Evolutionary conservation across 495 filamentous ascomycete species (phyloP).

Genomic region (Aeminium ludgeri): DNA sequence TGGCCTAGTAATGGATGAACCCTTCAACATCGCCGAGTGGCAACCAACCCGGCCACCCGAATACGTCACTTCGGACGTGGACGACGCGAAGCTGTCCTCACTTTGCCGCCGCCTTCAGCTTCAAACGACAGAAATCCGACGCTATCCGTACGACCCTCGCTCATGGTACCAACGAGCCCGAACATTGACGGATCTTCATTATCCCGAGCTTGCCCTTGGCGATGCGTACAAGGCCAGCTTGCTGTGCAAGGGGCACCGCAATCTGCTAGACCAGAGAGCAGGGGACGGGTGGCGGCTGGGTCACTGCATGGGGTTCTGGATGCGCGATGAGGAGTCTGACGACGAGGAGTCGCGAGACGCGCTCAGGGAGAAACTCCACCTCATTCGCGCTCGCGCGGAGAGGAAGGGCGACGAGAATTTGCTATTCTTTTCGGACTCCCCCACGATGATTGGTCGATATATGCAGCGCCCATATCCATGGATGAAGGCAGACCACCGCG

Average conservation of each 20-base stretch:
- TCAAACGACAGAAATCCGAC: conserved; percentile 1
- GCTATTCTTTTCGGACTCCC: background rate
- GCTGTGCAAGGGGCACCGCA: background rate
- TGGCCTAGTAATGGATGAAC: conserved; percentile 4
- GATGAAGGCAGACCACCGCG: conserved; percentile 2
- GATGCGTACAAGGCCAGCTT: conserved; percentile 13
- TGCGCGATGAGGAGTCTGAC: conserved; percentile 5
- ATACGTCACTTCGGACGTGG: too few species aligned
- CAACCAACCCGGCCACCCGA: conserved; percentile 6
- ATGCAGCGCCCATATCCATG: conserved; percentile 7
- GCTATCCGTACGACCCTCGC: conserved; percentile 6
- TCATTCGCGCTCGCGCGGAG: background rate
- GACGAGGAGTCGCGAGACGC: background rate
- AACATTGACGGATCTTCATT: conserved; percentile 4
- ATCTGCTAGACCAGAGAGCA: background rate
- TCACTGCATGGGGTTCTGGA: conserved; percentile 13
- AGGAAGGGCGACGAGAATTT: background rate
- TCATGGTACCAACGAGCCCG: conserved; percentile 5
- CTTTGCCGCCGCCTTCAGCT: background rate
- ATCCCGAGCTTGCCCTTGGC: conserved; percentile 16
- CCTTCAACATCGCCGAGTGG: background rate
- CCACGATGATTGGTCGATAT: conserved; percentile 4
- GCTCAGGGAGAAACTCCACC: background rate
- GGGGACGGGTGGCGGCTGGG: conserved; percentile 4
- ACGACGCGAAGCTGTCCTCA: background rate